Evolutionary conservation across 305 asterid genomes (phyloP), one percentile per base, ranked within the genome.

Genomic region (Plantago lanceolata): DNA sequence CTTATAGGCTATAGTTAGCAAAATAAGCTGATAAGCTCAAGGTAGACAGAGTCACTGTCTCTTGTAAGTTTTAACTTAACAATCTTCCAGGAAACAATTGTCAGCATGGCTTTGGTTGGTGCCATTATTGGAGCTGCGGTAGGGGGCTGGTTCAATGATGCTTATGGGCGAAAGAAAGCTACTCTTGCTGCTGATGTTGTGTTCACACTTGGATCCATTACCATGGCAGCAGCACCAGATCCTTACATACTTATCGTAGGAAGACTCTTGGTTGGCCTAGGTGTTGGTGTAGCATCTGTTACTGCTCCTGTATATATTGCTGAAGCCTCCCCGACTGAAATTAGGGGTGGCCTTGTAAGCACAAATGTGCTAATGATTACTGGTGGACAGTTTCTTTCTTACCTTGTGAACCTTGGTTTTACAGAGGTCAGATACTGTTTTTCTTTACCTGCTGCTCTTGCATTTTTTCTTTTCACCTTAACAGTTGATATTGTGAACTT

Each of bases 361-460:
- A 93, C 98, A 24, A 93, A 93, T 70, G 98, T 93, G 59, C 89
- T 93, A 59, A 93, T 93, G 98, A 89, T 93, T 66, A 93, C 98
- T 63, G 95, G 98, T 63, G 98, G 98, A 74, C 96, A 87, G 40
- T 93, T 89, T 75, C 84, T 93, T 71, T 93, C 98, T 68, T 93
- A 93, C 84, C 92, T 93, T 63, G 92, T 93, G 69, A 93, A 93
- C 81, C 90, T 89, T 76, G 95, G 86, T 69, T 93, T 93, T 81
- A 93, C 98, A 59, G 88, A 89, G 95, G 97, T 92, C 72, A 72
- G 95, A 69, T 65, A 48, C 21, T 69, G 24, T 56, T 66, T 43
- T 21, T 63, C 59, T 58, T 59, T 45, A 20, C 52, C 59, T 49
- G 35, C 67, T 37, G 35, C 43, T 57, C 9, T 20, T 61, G 9